Evolutionary conservation across 1,284 basidiomycete genomes (phyloP).

Genomic region (Ustilago esculenta): DNA sequence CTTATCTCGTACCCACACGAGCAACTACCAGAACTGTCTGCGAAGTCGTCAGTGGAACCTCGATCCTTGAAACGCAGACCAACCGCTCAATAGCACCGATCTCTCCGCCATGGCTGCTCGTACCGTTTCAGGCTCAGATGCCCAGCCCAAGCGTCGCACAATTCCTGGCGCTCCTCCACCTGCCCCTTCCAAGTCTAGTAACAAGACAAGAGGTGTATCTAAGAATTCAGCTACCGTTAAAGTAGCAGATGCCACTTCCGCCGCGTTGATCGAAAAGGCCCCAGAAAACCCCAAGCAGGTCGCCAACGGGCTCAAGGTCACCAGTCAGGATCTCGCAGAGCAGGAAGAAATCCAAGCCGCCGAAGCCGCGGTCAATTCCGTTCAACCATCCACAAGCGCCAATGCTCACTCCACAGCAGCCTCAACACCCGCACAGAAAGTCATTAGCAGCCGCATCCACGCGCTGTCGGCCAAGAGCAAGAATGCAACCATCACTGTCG

Average conservation of each 20-base stretch:
- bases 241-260: conserved; percentile 27
- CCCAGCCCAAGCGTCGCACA: conserved; percentile 32
- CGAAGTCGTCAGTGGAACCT: too few relatives aligned
- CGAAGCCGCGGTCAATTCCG: conserved; percentile 30
- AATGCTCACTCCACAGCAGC: not conserved
- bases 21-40: too few relatives aligned
- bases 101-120: conserved; percentile 25
- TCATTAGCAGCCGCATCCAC: conserved; percentile 24
- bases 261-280: conserved; percentile 31
- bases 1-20: too few relatives aligned
- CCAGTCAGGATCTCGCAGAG: conserved; percentile 34
- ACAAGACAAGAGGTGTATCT: conserved; percentile 14
- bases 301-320: conserved; percentile 40
- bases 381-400: conserved; percentile 9
- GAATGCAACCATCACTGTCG: conserved; percentile 30
- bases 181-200: conserved; percentile 19
- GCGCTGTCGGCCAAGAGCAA: conserved; percentile 14
- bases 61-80: too few relatives aligned
- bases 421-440: conserved; percentile 30
- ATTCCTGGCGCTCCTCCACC: conserved; percentile 44
- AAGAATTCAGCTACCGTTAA: conserved; percentile 19
- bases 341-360: conserved; percentile 41
- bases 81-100: too few relatives aligned
- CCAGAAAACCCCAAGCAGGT: conserved; percentile 31
- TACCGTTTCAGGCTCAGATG: conserved; percentile 25